phyloP scores from a whole-genome alignment of 148 eudicot genomes.

The Nyssa sinensis region DNA sequence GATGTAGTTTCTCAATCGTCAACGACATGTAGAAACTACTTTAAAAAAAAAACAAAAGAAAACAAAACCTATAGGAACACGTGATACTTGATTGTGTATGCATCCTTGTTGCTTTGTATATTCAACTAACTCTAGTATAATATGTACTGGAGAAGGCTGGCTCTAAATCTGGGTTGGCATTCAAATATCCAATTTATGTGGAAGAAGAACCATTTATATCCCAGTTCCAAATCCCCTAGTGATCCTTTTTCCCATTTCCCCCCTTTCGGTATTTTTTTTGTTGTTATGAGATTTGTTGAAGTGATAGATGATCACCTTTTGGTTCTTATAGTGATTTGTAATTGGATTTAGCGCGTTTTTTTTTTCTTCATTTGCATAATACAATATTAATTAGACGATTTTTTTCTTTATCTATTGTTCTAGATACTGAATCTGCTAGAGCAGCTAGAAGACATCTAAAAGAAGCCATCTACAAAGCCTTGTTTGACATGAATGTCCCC shows the following conservation, averaged over 20 bases:
- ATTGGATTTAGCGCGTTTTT: not conserved
- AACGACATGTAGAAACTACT: too few species aligned
- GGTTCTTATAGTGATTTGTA: not conserved
- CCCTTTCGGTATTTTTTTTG: too few species aligned
- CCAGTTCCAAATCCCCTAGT: too few species aligned
- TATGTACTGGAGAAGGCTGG: too few species aligned
- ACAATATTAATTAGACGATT: not conserved
- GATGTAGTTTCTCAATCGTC: not conserved
- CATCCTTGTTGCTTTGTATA: too few species aligned
- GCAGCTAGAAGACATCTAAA: conserved; percentile 74
- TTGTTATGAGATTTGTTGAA: not conserved
- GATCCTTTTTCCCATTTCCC: too few species aligned
- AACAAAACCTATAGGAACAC: not conserved
- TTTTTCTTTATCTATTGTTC: conserved; percentile 3
- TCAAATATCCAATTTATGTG: too few species aligned
- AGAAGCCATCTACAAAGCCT: conserved; percentile 70
- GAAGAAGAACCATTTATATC: too few species aligned
- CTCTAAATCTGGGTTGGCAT: too few species aligned
- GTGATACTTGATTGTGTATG: not conserved
- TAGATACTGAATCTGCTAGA: conserved; percentile 76
- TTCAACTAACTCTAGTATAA: too few species aligned
- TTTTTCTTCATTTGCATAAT: not conserved
- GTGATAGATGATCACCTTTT: not conserved
- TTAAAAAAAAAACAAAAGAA: too few species aligned
- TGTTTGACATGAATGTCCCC: conserved; percentile 89